Evolutionary conservation across 2,329 filamentous ascomycete genomes (phyloP).

Genomic region (Talaromyces sp.): DNA sequence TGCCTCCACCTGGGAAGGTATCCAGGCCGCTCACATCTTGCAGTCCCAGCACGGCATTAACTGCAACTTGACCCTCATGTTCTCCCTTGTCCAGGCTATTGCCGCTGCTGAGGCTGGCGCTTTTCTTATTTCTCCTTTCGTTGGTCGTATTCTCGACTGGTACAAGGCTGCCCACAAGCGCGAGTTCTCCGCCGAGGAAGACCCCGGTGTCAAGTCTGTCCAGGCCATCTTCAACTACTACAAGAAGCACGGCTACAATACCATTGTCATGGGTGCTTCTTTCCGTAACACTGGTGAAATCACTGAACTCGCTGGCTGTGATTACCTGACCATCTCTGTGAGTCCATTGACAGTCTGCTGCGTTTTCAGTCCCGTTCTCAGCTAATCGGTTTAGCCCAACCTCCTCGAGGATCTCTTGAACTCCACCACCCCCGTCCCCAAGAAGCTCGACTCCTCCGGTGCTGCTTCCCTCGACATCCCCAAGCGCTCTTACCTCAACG

Average conservation of each 20-base stretch:
- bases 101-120: slow-evolving; percentile 91
- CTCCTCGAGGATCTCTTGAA: slow-evolving; percentile 92
- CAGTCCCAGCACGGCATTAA: slow-evolving; percentile 96
- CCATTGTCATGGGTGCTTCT: slow-evolving; percentile 98
- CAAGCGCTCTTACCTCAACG: slow-evolving; percentile 86
- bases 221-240: slow-evolving; percentile 99
- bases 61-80: slow-evolving; percentile 98
- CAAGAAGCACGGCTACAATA: slow-evolving; percentile 99
- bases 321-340: slow-evolving; percentile 97
- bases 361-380: neutral
- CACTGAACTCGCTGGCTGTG: slow-evolving; percentile 94
- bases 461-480: slow-evolving; percentile 69
- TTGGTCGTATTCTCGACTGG: slow-evolving; percentile 99
- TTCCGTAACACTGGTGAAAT: slow-evolving; percentile 97
- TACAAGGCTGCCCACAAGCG: slow-evolving; percentile 96
- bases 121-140: slow-evolving; percentile 98
- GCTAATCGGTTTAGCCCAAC: slow-evolving; percentile 60
- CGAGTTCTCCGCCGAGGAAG: slow-evolving; percentile 82
- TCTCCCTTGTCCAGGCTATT: slow-evolving; percentile 91
- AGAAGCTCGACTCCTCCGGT: slow-evolving; percentile 78
- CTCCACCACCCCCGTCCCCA: slow-evolving; percentile 73
- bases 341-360: slow-evolving; percentile 33
- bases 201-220: slow-evolving; percentile 94
- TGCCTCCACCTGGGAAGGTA: slow-evolving; percentile 98
- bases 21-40: slow-evolving; percentile 96